Evolutionary conservation across 495 filamentous ascomycete genomes (phyloP).

Genomic region (Penicillium parvum): DNA sequence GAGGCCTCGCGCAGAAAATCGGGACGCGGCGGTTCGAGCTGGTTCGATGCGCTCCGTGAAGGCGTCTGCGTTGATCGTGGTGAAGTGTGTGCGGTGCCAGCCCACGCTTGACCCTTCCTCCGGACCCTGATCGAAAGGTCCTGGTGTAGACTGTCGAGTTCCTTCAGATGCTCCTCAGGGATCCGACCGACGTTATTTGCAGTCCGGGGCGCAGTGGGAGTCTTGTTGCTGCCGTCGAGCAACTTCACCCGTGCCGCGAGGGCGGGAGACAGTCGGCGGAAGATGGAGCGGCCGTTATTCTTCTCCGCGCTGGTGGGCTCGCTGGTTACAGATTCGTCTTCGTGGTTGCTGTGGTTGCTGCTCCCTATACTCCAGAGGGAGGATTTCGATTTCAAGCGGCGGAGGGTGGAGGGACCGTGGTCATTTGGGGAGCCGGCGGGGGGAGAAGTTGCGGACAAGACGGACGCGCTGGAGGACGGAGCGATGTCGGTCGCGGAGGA

Average conservation of each 20-base stretch:
- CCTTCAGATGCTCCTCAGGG: conserved; percentile 65
- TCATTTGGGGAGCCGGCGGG: conserved; percentile 31
- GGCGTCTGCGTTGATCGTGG: conserved; percentile 11
- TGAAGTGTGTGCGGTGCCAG: conserved; percentile 30
- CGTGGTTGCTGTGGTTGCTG: conserved; percentile 25
- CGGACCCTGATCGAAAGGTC: conserved; percentile 52
- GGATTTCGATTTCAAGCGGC: conserved; percentile 41
- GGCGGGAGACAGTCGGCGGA: conserved; percentile 57
- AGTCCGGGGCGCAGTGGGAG: conserved; percentile 29
- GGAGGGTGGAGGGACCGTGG: conserved; percentile 26
- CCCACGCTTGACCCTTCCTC: conserved; percentile 62
- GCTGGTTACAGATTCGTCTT: conserved; percentile 24
- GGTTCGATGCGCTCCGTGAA: conserved; percentile 20
- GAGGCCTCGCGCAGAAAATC: conserved; percentile 16
- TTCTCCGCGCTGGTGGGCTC: conserved; percentile 27
- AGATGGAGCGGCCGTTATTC: conserved; percentile 30
- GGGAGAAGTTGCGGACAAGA: conserved; percentile 26
- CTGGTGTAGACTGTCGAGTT: conserved; percentile 60
- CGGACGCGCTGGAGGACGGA: conserved; percentile 28
- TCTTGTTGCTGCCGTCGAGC: conserved; percentile 56
- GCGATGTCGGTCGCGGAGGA: conserved; percentile 28
- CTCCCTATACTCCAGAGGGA: conserved; percentile 41
- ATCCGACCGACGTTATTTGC: conserved; percentile 62
- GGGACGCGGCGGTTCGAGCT: conserved; percentile 16
- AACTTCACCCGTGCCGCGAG: conserved; percentile 73